Base-by-base conservation (phyloP, 2,329 filamentous ascomycete species). In the Aureobasidium sp. region DNA sequence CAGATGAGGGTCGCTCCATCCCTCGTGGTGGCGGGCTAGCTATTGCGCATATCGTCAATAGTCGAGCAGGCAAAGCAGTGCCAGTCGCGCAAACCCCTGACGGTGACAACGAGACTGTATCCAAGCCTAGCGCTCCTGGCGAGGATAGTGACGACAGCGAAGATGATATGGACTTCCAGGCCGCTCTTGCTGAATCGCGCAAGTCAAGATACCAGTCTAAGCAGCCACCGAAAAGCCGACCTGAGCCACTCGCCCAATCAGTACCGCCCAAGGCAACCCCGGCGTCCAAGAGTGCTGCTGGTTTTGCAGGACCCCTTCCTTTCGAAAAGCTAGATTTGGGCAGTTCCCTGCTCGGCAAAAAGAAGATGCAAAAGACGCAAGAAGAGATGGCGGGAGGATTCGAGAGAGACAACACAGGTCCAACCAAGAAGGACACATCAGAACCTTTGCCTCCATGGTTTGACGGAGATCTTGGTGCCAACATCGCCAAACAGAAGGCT, bases 281-380 rank as follows among this genome's bases (percentile, higher is more conserved):
- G 21, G 46, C 45, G 15, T 42, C 61, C 1, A 60, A 63, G 19
- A 70, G 73, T 50, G 65, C 70, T 27, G 68, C 72, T 4, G 75
- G 73, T 3, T 88, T 95, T 68, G 83, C 84, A 65, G 93, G 93
- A 0, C 90, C 92, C 0, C 74, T 99, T 5, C 94, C 94, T 0
- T 99, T 99, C 68, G 91, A 96, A 66, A 93, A 81, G 54, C 75
- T 87, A 7, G 81, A 90, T 69, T 79, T 96, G 1, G 84, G 88
- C 46, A 85, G 83, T 55, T 86, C 83, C 37, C 72, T 77, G 11
- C 71, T 76, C 15, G 77, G 75, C 29, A 80, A 74, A 71, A 81
- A 77, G 71, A 82, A 77, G 66, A 79, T 75, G 75, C 77, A 77
- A 67, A 78, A 73, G 65, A 75, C 76, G 57, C 74, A 81, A 61